phyloP scores from a whole-genome alignment of 208 protist species.

The Leishmania turanica region DNA sequence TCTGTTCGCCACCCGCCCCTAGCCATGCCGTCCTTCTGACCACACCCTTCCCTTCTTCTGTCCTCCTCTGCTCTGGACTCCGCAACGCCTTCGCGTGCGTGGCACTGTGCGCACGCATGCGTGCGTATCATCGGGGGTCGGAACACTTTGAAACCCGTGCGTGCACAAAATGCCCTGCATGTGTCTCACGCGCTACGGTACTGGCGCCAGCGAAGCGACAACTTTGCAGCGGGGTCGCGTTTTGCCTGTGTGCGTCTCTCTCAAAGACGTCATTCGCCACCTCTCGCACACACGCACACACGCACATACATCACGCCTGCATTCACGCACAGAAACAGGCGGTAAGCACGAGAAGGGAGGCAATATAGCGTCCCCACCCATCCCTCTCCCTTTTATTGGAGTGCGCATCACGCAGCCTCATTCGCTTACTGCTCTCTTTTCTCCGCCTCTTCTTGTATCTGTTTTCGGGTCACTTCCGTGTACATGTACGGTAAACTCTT shows the following conservation, averaged over 20 bases:
- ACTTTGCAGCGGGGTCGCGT: constrained; percentile 3
- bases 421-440: background rate
- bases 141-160: background rate
- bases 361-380: background rate
- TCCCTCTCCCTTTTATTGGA: background rate
- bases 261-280: background rate
- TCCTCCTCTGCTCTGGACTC: constrained; percentile 1
- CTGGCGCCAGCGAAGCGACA: constrained; percentile 4
- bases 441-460: background rate
- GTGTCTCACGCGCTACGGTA: background rate
- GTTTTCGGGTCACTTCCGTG: background rate
- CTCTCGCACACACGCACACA: background rate
- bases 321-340: background rate
- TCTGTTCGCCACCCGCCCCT: background rate
- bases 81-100: background rate
- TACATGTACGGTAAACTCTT: constrained; percentile 8
- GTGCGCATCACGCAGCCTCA: background rate
- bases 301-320: background rate
- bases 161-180: background rate
- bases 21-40: background rate
- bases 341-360: background rate
- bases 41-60: constrained; percentile 5
- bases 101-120: background rate
- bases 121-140: background rate
- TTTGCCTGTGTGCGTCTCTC: background rate